Conservation (phyloP, 2,329 filamentous ascomycete species). For the Stagonosporopsis cucurbitacearum region DNA sequence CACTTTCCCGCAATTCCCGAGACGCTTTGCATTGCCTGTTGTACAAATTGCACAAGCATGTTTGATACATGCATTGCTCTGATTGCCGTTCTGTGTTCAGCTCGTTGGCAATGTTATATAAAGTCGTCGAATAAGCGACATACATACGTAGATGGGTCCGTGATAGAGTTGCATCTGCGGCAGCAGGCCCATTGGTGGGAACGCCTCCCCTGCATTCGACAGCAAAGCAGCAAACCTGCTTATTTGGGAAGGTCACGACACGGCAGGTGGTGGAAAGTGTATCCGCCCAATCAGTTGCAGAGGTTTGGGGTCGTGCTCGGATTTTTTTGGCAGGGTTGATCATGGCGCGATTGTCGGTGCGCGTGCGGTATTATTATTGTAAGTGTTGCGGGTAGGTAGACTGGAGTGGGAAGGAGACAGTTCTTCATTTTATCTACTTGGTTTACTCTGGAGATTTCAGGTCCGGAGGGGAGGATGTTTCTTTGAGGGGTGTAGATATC, state of each 20-base stretch:
- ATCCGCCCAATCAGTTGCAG: slow-evolving; percentile 14
- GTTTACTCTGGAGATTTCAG: too few relatives aligned
- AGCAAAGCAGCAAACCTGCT: slow-evolving; percentile 18
- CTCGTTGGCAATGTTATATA: too few relatives aligned
- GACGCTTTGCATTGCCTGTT: not conserved
- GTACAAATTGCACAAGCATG: not conserved
- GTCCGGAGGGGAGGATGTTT: too few relatives aligned
- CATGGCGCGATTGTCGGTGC: not conserved
- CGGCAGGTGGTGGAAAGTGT: slow-evolving; percentile 10
- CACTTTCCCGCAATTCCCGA: not conserved
- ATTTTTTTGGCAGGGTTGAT: not conserved
- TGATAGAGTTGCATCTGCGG: not conserved
- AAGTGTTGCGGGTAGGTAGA: too few relatives aligned
- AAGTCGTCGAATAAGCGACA: not conserved
- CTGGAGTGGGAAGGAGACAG: too few relatives aligned
- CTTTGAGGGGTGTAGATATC: too few relatives aligned
- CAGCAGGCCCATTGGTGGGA: slow-evolving; percentile 16
- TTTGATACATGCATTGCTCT: not conserved
- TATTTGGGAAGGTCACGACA: slow-evolving; percentile 8
- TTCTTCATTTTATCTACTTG: not conserved
- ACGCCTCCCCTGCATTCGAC: slow-evolving; percentile 9
- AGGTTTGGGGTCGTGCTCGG: not conserved
- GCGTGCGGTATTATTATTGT: too few relatives aligned
- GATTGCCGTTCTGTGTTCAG: not conserved
- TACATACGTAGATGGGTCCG: too few relatives aligned